These are phyloP conservation scores for Boletus tylopilopsis DNA, from an alignment of 768 basidiomycete genomes.

Conservation along the genomic window DNA sequence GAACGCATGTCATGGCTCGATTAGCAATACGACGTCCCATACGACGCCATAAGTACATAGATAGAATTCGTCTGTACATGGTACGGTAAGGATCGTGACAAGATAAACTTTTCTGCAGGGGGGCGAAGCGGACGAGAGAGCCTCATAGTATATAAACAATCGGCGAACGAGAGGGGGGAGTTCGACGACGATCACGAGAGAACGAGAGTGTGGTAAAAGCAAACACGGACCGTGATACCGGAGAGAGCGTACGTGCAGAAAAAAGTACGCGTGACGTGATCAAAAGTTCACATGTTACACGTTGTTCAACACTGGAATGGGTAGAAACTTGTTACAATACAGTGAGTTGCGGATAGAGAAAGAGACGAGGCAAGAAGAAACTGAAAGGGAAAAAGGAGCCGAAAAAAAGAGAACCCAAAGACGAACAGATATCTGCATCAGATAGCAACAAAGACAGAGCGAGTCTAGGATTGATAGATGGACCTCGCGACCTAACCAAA, in stretches of 20 bases:
- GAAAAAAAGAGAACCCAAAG: conserved; percentile 48
- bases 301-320: conserved; percentile 57
- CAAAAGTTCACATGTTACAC: conserved; percentile 48
- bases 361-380: conserved; percentile 18
- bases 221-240: conserved; percentile 11
- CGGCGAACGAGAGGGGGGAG: conserved; percentile 1
- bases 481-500: conserved; percentile 63
- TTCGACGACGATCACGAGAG: conserved; percentile 9
- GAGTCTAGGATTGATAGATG: conserved; percentile 74
- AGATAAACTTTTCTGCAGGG: conserved; percentile 19
- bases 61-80: conserved; percentile 26
- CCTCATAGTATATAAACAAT: conserved; percentile 23
- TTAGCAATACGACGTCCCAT: conserved; percentile 31
- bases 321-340: conserved; percentile 73
- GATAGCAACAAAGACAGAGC: conserved; percentile 65
- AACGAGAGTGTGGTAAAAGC: conserved; percentile 10
- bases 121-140: background rate
- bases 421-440: conserved; percentile 72
- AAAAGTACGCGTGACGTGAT: conserved; percentile 30
- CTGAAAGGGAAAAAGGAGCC: background rate
- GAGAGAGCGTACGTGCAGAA: conserved; percentile 12
- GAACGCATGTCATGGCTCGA: conserved; percentile 48
- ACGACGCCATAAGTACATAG: conserved; percentile 19
- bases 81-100: conserved; percentile 28
- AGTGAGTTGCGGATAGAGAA: conserved; percentile 53